A percentile compares a stretch with the other conserved stretches of the same genome.
These are phyloP conservation scores for Styphnolobium japonicum DNA, from an alignment of 306 rosid species.

Conservation along the genomic window DNA sequence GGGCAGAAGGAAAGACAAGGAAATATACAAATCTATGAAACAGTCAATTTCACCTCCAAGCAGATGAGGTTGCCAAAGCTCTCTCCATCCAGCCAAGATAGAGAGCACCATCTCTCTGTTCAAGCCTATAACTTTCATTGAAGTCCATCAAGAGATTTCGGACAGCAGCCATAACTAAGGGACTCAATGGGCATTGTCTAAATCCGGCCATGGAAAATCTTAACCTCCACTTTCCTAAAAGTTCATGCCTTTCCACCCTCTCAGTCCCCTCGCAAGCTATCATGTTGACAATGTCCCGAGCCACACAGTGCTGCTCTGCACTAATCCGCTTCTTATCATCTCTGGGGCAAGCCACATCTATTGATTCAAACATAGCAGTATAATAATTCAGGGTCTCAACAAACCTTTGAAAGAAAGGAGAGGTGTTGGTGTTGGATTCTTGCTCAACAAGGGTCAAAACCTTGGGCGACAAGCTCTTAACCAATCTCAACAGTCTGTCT, in stretches of 20 bases:
- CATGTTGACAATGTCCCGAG: constrained; percentile 93
- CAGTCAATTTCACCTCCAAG: constrained; percentile 61
- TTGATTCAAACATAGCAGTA: constrained; percentile 84
- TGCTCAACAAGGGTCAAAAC: constrained; percentile 82
- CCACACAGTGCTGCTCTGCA: constrained; percentile 82
- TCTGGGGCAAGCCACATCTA: constrained; percentile 52
- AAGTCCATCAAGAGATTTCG: constrained; percentile 45
- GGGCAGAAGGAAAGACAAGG: neutral
- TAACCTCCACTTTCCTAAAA: constrained; percentile 65
- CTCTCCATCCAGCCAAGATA: constrained; percentile 70
- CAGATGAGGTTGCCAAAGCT: constrained; percentile 64
- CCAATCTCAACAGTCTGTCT: constrained; percentile 71
- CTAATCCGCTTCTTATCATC: constrained; percentile 63
- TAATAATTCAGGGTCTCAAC: constrained; percentile 66
- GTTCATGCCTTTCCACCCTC: constrained; percentile 88
- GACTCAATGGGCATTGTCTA: constrained; percentile 46
- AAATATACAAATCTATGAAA: neutral
- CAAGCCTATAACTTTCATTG: constrained; percentile 48
- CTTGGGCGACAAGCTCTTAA: constrained; percentile 76
- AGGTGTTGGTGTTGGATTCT: constrained; percentile 92
- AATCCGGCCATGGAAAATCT: constrained; percentile 85
- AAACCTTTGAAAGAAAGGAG: constrained; percentile 64
- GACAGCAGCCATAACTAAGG: constrained; percentile 40
- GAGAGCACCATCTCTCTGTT: constrained; percentile 49
- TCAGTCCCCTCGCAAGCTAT: constrained; percentile 84